Evolutionary conservation across 1,284 basidiomycete genomes (phyloP), one percentile per base, ranked within the genome.

Genomic region (Neonothopanus nambi): DNA sequence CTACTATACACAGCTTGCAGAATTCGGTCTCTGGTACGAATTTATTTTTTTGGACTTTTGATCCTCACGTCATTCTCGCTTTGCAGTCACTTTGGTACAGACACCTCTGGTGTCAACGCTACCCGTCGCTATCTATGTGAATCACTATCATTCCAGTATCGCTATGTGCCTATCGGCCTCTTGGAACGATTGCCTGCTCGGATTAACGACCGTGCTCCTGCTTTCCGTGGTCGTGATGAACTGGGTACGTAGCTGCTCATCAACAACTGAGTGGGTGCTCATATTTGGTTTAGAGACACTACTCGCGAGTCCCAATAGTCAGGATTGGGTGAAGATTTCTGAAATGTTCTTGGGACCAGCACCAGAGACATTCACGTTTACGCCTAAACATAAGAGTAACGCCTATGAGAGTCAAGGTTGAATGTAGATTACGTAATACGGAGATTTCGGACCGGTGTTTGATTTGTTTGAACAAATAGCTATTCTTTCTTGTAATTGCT

Each of bases 311-410:
- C 78, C 82, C 2, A 84, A 90, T 63, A 87, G 88, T 57, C 76
- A 81, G n/a, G 94, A 98, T 67, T 99, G 96, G 96, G 89, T 98
- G 49, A 93, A 86, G 70, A 87, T 99, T 30, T 91, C 90, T 0
- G 93, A 97, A 69, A 95, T 98, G 91, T 98, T 82, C 77, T 89
- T 80, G 35, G 78, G 78, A 4, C 75, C 75, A 52, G 71, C 73
- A 3, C 78, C 77, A 4, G 74, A 75, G 55, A 63, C 69, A 3
- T 79, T 76, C 75, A 63, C 60, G 9, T 80, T 80, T 58, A 76
- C 70, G 17, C 78, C 78, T 1, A 80, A 79, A 61, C 78, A 80
- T 63, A 78, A 77, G 62, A 80, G 78, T 54, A 80, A 79, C 63
- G 65, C 77, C n/a, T 72, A 75, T 63, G 76, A 76, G 54, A 70